Evolutionary conservation across 257 asterid species (phyloP), one percentile per base, ranked within the genome.

Genomic region (Craterostigma plantagineum): DNA sequence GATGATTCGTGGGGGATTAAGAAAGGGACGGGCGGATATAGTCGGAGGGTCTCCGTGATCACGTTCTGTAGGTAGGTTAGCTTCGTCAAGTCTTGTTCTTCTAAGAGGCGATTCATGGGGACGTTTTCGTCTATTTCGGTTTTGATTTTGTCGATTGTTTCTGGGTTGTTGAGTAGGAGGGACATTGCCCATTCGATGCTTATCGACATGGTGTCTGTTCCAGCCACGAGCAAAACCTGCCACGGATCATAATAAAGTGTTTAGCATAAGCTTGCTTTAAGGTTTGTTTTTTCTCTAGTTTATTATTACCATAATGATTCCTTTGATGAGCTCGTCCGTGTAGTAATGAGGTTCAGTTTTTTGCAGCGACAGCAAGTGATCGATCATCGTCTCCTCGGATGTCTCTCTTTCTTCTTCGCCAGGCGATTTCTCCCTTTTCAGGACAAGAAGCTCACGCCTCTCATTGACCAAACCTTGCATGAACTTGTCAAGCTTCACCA

Each of bases 111-210:
- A 13, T 51, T 55, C 11, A 18, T 3, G 10, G 58, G 48, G 16
- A 61, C 48, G 1, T 60, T 14, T 1, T 54, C 55, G 9, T 60
- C 58, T 4, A 65, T 55, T 35, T 65, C 71, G 0, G 33, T 16
- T 27, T 17, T 59, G 4, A 57, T 45, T 38, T 46, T 65, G 0
- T 39, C 38, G 14, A 65, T 37, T 14, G 42, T 11, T 13, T 55
- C 45, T 0, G 63, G 71, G 11, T 59, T 59, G 43, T 65, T 60
- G 9, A 60, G 43, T 8, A 64, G 50, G 8, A 54, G 65, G 3
- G 70, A 2, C 59, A 64, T 54, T 16, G 67, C 57, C 71, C 67
- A 60, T 5, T 65, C 63, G 63, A 60, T 55, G 48, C 67, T 56
- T 34, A 55, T 33, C 7, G 54, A 41, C 44, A 54, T 42, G 7